Percentiles rank a stretch among this genome's conserved stretches.
These are phyloP conservation scores for Podaxis pistillaris DNA, from an alignment of 768 basidiomycete genomes.

Conservation along the genomic window DNA sequence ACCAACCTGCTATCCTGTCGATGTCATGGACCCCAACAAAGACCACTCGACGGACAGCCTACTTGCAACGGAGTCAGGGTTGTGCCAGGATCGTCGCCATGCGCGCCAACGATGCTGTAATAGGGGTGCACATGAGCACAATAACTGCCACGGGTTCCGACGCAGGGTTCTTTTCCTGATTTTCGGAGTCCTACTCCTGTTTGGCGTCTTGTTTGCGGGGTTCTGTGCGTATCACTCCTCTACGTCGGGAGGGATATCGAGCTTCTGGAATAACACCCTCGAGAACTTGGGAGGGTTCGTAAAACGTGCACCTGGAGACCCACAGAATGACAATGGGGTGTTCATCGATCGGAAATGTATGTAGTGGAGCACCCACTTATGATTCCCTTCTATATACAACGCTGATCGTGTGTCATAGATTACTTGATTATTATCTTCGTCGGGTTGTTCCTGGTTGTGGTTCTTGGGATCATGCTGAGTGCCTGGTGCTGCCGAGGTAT, in stretches of 20 bases:
- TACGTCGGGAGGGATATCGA: neutral
- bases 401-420: constrained; percentile 31
- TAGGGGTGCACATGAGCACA: neutral
- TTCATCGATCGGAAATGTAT: constrained; percentile 7
- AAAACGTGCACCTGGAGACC: constrained; percentile 4
- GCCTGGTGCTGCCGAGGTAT: constrained; percentile 65
- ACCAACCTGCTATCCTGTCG: neutral
- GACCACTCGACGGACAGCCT: neutral
- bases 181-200: neutral
- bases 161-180: neutral
- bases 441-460: constrained; percentile 53
- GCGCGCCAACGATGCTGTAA: neutral
- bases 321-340: neutral
- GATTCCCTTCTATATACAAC: neutral
- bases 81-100: neutral
- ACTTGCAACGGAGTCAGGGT: neutral
- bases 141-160: neutral
- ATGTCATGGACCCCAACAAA: neutral
- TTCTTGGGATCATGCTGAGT: constrained; percentile 56
- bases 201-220: neutral
- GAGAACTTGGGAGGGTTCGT: neutral
- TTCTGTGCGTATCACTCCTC: neutral
- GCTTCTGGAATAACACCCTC: neutral
- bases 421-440: constrained; percentile 68
- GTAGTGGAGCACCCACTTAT: neutral